Evolutionary conservation across 2,329 filamentous ascomycete species (phyloP), one percentile per base, ranked within the genome.

Genomic region (Fonsecaea multimorphosa): DNA sequence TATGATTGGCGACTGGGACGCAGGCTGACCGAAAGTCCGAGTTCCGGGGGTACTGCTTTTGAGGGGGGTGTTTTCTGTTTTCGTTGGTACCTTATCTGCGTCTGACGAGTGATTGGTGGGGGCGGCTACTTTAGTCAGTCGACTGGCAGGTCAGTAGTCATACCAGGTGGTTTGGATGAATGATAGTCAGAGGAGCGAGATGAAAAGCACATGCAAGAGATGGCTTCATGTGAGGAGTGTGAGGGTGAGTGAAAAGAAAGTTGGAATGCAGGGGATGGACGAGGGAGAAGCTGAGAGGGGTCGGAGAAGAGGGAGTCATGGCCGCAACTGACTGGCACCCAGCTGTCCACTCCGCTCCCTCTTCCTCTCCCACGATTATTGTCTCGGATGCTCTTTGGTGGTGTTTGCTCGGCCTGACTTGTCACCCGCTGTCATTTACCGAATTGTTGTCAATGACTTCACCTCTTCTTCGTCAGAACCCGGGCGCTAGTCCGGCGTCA

Each of bases 11-110:
- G 49, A 55, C 32, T 55, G 59, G 34, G 34, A 53, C 29, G 19
- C 22, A 53, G 27, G 59, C 59, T 61, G 59, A 61, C 51, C 46
- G 58, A 60, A 24, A 11, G 44, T 51, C 58, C 46, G 58, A 52
- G 16, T 31, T 38, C 24, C 58, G n/a, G 58, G 7, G 44, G 19
- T 19, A 14, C 6, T 12, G 24, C 11, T 7, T n/a, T 44, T 44
- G 38, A 44, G 44, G 44, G n/a, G 44, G 44, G 19, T 49, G 19
- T 49, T 49, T 49, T 58, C 27, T 51, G n/a, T 44, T 53, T 29
- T 58, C 12, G 44, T 53, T 24, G 16, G 32, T 36, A 52, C 49
- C 58, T 60, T 60, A 60, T 60, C 58, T n/a, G 58, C 14, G 44
- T 60, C 58, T 46, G 40, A 49, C 40, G 5, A 29, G 32, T 53